Conservation (phyloP, 1,284 basidiomycete species). For the Trametes polyzona region DNA sequence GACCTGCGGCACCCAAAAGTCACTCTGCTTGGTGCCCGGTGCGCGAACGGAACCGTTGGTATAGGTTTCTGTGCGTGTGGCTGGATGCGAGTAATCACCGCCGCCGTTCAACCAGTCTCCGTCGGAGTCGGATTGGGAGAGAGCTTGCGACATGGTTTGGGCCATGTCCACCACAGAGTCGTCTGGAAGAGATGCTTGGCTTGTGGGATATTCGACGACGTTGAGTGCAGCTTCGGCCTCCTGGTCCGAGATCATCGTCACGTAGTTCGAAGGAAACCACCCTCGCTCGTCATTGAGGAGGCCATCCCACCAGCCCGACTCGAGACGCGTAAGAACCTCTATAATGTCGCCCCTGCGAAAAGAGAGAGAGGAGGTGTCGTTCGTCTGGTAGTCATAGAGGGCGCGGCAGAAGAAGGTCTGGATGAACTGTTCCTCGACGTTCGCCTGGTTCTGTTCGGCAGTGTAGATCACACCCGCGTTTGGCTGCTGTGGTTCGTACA, state of each 20-base stretch:
- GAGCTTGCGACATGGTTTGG: slow-evolving; percentile 49
- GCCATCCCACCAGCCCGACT: slow-evolving; percentile 99
- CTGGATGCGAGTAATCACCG: slow-evolving; percentile 24
- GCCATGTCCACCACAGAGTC: slow-evolving; percentile 53
- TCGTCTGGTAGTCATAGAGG: slow-evolving; percentile 90
- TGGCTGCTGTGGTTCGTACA: slow-evolving; percentile 27
- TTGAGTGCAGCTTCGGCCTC: slow-evolving; percentile 74
- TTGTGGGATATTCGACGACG: slow-evolving; percentile 45
- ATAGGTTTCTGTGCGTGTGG: slow-evolving; percentile 1
- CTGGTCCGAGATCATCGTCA: slow-evolving; percentile 77
- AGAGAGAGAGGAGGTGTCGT: slow-evolving; percentile 86
- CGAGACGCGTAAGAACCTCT: slow-evolving; percentile 90
- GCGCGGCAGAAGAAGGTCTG: slow-evolving; percentile 88
- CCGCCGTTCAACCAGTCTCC: slow-evolving; percentile 36
- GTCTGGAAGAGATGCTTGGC: slow-evolving; percentile 29
- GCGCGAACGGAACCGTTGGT: slow-evolving; percentile 17
- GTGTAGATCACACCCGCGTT: slow-evolving; percentile 21
- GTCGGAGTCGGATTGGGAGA: slow-evolving; percentile 38
- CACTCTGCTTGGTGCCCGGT: slow-evolving; percentile 50
- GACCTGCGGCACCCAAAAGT: slow-evolving; percentile 83
- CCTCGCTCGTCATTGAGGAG: slow-evolving; percentile 87
- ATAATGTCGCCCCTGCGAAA: slow-evolving; percentile 91
- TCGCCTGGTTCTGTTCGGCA: slow-evolving; percentile 18
- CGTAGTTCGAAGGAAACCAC: slow-evolving; percentile 99
- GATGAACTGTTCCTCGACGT: slow-evolving; percentile 59